Conservation (phyloP, 352 stramenopile species). For the Phytopythium helicoides region DNA sequence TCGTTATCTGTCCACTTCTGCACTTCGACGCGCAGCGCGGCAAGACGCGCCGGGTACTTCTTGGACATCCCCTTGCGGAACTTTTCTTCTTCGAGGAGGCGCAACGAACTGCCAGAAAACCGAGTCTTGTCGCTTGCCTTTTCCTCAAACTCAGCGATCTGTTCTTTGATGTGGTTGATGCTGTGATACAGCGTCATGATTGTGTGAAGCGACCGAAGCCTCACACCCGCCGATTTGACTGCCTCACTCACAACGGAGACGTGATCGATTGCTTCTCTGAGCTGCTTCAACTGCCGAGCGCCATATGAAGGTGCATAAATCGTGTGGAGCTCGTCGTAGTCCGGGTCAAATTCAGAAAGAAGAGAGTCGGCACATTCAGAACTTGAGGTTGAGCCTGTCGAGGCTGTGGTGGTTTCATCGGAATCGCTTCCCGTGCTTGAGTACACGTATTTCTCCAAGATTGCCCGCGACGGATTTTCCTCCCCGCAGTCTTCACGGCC, state of each 20-base stretch:
- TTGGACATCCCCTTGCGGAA: constrained; percentile 75
- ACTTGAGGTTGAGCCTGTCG: background rate
- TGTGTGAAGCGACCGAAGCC: constrained; percentile 68
- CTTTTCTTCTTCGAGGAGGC: constrained; percentile 72
- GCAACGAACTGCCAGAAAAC: constrained; percentile 71
- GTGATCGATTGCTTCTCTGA: constrained; percentile 45
- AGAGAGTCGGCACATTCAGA: constrained; percentile 28
- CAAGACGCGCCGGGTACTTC: constrained; percentile 54
- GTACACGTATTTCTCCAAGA: constrained; percentile 57
- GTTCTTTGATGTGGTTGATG: constrained; percentile 68
- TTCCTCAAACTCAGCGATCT: constrained; percentile 72
- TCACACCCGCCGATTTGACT: constrained; percentile 47
- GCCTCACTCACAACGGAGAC: constrained; percentile 42
- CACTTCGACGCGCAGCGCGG: constrained; percentile 59
- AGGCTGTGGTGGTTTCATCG: background rate
- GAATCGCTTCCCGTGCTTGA: background rate
- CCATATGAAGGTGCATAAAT: constrained; percentile 47
- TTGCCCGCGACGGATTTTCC: constrained; percentile 29
- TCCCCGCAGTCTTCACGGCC: constrained; percentile 40
- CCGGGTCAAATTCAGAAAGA: constrained; percentile 60
- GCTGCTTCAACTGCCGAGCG: constrained; percentile 28
- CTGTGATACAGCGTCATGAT: constrained; percentile 77
- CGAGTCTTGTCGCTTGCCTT: constrained; percentile 72
- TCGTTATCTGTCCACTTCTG: constrained; percentile 74
- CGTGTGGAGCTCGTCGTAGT: constrained; percentile 31